Base-by-base conservation (phyloP, 768 basidiomycete species). In the Collybiopsis luxurians region DNA sequence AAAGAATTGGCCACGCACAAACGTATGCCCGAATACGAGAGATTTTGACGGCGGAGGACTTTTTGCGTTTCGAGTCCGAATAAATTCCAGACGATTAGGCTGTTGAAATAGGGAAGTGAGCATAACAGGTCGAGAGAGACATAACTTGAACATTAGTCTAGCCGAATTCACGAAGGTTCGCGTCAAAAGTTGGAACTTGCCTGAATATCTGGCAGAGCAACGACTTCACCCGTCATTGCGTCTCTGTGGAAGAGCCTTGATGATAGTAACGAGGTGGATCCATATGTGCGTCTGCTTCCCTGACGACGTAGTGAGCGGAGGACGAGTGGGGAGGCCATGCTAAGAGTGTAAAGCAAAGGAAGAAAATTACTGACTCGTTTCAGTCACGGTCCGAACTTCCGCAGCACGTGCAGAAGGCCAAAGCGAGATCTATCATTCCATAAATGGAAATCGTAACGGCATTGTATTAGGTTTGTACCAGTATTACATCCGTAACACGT, bases 11-110 rank as follows among this genome's bases (percentile, higher is more conserved):
- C 58, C 68, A 71, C 85, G 74, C 66, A 89, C 88, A 64, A 96
- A 95, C 23, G 85, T 90, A 66, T 84, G 86, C 0, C 95, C 95
- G 65, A 96, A 98, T 6, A 88, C 77, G 55, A 97, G 80, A 31
- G 78, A 77, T 1, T 84, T 80, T 11, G 86, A 76, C 0, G 85
- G 79, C 2, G 93, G 91, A 5, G 82, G 74, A 6, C 78, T 70
- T 60, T 82, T 83, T 0, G 89, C 91, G 26, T 74, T 78, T 21
- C 68, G 19, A 30, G 76, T 86, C 47, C 67, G 70, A 10, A 66
- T 71, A 24, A 89, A 63, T 58, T 82, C 72, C 40, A 90, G 78
- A 42, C 71, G 68, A 1, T 79, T 77, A 43, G 79, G 75, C 88
- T 90, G 58, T 3, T 26, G 43, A 19, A 38, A 49, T 39, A 53